Evolutionary conservation across 495 filamentous ascomycete genomes (phyloP).

Genomic region (Trichocladium uniseriatum): DNA sequence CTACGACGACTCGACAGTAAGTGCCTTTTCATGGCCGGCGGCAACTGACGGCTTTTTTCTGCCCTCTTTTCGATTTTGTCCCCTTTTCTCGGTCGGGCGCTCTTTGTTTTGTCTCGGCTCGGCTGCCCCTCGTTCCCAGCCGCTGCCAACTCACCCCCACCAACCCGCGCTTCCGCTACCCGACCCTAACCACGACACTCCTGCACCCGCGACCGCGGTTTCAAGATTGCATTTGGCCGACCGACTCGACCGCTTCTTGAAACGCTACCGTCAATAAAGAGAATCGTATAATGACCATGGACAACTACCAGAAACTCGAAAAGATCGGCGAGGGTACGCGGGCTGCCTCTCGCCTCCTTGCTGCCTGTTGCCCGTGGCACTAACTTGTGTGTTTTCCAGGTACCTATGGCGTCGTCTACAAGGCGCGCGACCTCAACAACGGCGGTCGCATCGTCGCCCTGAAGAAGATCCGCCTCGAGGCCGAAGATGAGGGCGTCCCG

Average conservation of each 20-base stretch:
- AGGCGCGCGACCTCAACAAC: constrained; percentile 72
- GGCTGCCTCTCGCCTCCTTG: not conserved
- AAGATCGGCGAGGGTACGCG: constrained; percentile 93
- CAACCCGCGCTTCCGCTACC: not conserved
- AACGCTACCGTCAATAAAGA: not conserved
- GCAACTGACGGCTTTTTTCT: constrained; percentile 4
- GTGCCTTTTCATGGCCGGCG: constrained; percentile 7
- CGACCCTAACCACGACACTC: not conserved
- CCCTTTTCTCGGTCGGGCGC: not conserved
- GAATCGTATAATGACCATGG: constrained; percentile 51
- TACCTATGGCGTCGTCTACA: constrained; percentile 90
- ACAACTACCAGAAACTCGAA: constrained; percentile 99
- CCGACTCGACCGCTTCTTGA: not conserved
- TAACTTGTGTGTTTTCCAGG: constrained; percentile 39
- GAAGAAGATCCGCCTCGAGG: constrained; percentile 97
- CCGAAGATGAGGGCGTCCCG: constrained; percentile 94
- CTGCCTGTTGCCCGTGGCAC: not conserved
- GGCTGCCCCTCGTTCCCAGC: constrained; percentile 14
- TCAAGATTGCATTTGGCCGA: not conserved
- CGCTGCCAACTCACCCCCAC: constrained; percentile 7
- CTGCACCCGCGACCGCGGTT: not conserved
- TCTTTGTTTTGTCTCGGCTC: constrained; percentile 8
- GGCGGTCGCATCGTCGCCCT: constrained; percentile 79
- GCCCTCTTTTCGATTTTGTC: not conserved
- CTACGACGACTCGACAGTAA: constrained; percentile 6